Percentiles rank a stretch among this genome's conserved stretches.
Evolutionary conservation across 176 grass and related monocot species (phyloP).

Genomic region (Guadua angustifolia): DNA sequence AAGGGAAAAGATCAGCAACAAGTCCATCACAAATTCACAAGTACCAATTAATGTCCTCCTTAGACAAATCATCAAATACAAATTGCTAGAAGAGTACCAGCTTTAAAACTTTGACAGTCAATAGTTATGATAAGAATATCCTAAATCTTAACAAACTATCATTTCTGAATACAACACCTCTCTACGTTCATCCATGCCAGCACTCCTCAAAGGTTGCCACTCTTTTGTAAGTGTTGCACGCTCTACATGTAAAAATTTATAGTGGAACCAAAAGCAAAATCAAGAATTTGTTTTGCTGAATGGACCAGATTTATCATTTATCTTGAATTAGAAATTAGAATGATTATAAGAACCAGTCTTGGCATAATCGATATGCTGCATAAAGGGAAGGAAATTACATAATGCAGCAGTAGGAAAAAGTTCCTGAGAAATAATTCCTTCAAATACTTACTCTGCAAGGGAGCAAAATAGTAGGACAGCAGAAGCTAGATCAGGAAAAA

Average conservation of each 20-base stretch:
- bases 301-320: neutral
- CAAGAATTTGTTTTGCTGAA: slow-evolving; percentile 15
- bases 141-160: slow-evolving; percentile 31
- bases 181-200: slow-evolving; percentile 12
- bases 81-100: slow-evolving; percentile 12
- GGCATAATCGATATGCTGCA: slow-evolving; percentile 19
- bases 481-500: slow-evolving; percentile 12
- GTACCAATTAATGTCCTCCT: slow-evolving; percentile 14
- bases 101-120: slow-evolving; percentile 1
- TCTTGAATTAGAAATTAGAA: neutral
- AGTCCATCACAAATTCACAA: slow-evolving; percentile 7
- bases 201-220: neutral
- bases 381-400: neutral
- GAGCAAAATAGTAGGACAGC: slow-evolving; percentile 15
- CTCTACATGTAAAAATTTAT: neutral
- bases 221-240: neutral
- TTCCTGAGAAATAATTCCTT: slow-evolving; percentile 27
- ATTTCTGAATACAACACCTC: slow-evolving; percentile 7
- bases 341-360: slow-evolving; percentile 5
- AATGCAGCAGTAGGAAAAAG: slow-evolving; percentile 10
- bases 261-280: neutral
- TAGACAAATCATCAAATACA: neutral
- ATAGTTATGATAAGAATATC: slow-evolving; percentile 4
- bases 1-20: slow-evolving; percentile 34
- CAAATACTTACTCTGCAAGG: slow-evolving; percentile 16